Base-by-base conservation (phyloP, 129 eudicot species). In the Flaveria linearis region DNA sequence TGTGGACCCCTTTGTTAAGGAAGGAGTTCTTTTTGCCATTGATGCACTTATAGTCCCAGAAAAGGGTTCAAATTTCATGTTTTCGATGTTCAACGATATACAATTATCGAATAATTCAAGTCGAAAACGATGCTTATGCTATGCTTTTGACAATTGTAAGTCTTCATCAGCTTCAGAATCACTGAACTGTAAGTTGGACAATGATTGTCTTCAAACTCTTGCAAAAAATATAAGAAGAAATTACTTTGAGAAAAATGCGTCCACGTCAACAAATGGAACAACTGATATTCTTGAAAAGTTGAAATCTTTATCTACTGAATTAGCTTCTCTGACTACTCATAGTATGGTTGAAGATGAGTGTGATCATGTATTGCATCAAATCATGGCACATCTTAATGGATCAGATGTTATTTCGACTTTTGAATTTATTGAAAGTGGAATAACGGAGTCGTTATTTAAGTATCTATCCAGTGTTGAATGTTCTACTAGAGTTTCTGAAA, bases 391-490 rank as follows among this genome's bases (percentile, higher is more conserved):
- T 69, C 84, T 94, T 52, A 86, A 75, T 69, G 92, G 87, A n/a
- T 77, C 75, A 20, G 96, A 84, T 81, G 83, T 94, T 20, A 86
- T 94, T 75, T 94, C 99, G 26, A 91, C 97, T 69, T 94, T 94
- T 78, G 99, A 94, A 57, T 92, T 94, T 74, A 83, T 94, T 14
- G 96, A 86, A 82, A 94, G 99, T 72, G 97, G 99, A 60, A 82
- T 91, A 53, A 72, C 91, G 1, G 86, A 78, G 57, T 88, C 99
- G 42, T 78, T 94, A 68, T 80, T 78, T 47, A 71, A 68, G 22
- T 94, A 87, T 71, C 82, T 94, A 13, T 84, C 87, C 5, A 69
- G 70, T 43, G 90, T 87, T 52, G 84, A 76, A 53, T 84, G 78
- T 81, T 76, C 33, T 16, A 63, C 73, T 60, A 79, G 50, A 39